These are phyloP conservation scores for Albifimbria verrucaria DNA, from an alignment of 2,329 filamentous ascomycete genomes.

Conservation along the genomic window DNA sequence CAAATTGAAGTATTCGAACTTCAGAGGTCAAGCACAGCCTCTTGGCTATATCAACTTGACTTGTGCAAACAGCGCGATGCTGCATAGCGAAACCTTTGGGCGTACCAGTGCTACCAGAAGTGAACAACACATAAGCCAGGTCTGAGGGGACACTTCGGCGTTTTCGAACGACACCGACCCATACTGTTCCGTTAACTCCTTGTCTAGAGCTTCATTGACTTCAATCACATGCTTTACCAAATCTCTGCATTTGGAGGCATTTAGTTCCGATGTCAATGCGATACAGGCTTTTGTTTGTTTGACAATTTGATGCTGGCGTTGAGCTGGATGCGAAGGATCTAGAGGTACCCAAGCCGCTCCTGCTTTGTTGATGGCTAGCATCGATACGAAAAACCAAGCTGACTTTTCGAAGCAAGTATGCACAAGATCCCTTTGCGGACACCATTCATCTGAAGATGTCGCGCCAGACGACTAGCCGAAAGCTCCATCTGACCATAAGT, in stretches of 20 bases:
- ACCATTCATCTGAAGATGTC: constrained; percentile 14
- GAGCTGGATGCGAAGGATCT: constrained; percentile 7
- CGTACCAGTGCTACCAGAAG: constrained; percentile 13
- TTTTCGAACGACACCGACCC: background rate
- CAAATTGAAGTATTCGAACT: constrained; percentile 8
- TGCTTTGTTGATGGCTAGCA: constrained; percentile 5
- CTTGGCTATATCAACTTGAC: background rate
- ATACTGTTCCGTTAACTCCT: background rate
- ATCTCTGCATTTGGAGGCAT: background rate
- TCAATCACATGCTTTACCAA: background rate
- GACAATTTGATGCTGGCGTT: background rate
- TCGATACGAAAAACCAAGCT: background rate
- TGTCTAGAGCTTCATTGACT: background rate
- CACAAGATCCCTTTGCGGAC: constrained; percentile 18
- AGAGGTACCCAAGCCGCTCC: constrained; percentile 13
- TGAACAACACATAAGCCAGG: constrained; percentile 12
- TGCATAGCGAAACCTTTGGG: constrained; percentile 15
- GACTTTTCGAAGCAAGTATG: constrained; percentile 8
- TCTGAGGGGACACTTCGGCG: constrained; percentile 1
- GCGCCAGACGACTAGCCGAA: constrained; percentile 32
- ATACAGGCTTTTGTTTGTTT: background rate
- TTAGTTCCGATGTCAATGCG: background rate
- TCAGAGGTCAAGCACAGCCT: background rate
- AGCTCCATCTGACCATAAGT: background rate
- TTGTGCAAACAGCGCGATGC: constrained; percentile 4